Base-by-base conservation (phyloP, 306 rosid species). In the Styphnolobium japonicum region DNA sequence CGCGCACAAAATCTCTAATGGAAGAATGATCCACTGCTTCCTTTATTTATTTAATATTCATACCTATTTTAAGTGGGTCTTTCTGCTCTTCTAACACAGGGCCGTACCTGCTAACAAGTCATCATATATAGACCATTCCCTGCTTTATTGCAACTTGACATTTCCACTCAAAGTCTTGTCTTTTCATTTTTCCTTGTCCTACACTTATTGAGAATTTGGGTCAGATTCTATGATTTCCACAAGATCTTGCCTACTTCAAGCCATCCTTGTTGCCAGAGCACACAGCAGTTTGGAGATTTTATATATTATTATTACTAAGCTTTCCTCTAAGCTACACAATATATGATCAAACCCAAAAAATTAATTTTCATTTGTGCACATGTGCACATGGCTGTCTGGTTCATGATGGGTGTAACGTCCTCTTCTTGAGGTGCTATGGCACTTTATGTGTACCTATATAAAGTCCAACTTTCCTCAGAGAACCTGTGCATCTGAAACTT, bases 381-480 rank as follows among this genome's bases (percentile, higher is more conserved):
- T 66, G 68, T 43, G 81, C 81, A 74, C 79, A 67, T 76, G 86
- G 34, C 23, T 77, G 79, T 60, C 16, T 66, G 19, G 60, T 46
- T 43, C 77, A 71, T 76, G 10, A 57, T 76, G 67, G 55, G 10
- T 76, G 76, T 46, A 63, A 27, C 51, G 74, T 71, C 23, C 76
- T 52, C 6, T 56, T 69, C 51, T n/a, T 75, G 36, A 39, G 63
- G 21, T 66, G 64, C 42, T 0, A 40, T 65, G 46, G 23, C 69
- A 51, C 57, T 78, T 60, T 22, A 29, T 36, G 7, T 29, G 46
- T 51, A 60, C 71, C 86, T 87, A 87, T 87, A 80, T 84, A 87
- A 77, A 77, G 2, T 45, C 39, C 62, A 4, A 15, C 18, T n/a
- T 58, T n/a, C 15, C 18, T 49, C 64, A 15, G 7, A 18, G 1